A percentile compares a stretch with the other conserved stretches of the same genome.
Conservation (phyloP, 1,139 yeast species). For the Suhomyces anneliseae region DNA sequence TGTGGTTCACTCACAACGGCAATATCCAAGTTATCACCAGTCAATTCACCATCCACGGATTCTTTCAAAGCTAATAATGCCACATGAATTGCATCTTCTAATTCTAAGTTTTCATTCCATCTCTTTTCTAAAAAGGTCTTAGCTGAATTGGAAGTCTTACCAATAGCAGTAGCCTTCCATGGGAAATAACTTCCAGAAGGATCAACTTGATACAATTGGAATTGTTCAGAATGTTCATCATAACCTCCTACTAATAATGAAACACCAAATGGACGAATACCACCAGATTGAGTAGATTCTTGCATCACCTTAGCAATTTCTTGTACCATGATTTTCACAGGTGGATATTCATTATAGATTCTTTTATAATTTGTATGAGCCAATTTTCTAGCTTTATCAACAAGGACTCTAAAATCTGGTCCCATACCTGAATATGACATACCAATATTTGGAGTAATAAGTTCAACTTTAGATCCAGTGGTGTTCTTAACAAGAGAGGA, state of each 20-base stretch:
- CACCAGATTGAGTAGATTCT: conserved; percentile 97
- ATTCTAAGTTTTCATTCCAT: conserved; percentile 95
- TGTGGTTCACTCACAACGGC: conserved; percentile 85
- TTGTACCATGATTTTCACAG: conserved; percentile 89
- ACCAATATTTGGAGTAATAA: conserved; percentile 92
- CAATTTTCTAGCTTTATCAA: conserved; percentile 89
- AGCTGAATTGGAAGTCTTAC: conserved; percentile 91
- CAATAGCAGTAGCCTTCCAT: conserved; percentile 99
- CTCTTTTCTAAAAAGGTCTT: conserved; percentile 96
- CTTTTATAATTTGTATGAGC: conserved; percentile 93
- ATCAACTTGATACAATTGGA: conserved; percentile 92
- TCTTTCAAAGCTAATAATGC: conserved; percentile 93
- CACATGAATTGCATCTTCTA: conserved; percentile 97
- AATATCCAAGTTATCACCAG: conserved; percentile 93
- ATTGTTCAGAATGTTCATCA: conserved; percentile 74
- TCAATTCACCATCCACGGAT: conserved; percentile 96
- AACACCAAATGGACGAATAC: conserved; percentile 97
- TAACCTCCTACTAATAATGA: conserved; percentile 92
- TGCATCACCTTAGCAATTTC: conserved; percentile 97
- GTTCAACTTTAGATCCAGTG: conserved; percentile 74
- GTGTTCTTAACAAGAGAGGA: conserved; percentile 77
- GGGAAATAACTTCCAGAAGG: conserved; percentile 98
- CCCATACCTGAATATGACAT: conserved; percentile 99
- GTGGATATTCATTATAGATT: conserved; percentile 94
- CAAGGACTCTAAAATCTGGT: conserved; percentile 93